Conservation (phyloP, 768 basidiomycete species). For the Chalciporus chontae region DNA sequence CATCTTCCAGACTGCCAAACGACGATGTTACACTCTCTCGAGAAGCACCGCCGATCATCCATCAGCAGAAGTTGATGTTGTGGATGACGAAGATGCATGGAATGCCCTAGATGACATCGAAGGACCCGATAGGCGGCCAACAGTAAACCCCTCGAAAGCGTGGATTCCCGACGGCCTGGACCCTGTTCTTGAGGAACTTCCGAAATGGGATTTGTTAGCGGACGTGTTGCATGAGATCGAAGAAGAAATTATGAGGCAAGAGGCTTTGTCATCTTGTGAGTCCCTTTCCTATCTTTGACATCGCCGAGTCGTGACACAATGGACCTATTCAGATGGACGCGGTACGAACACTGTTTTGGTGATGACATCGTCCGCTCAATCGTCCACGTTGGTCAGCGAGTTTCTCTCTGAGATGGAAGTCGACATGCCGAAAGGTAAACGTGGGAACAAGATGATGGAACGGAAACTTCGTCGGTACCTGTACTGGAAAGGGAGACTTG, state of each 20-base stretch:
- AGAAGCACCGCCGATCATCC: slow-evolving; percentile 23
- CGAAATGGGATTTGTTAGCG: slow-evolving; percentile 86
- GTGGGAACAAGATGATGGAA: slow-evolving; percentile 79
- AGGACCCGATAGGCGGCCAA: slow-evolving; percentile 6
- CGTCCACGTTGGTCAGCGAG: slow-evolving; percentile 70
- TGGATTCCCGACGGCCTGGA: slow-evolving; percentile 81
- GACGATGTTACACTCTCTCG: slow-evolving; percentile 68
- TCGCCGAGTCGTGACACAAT: not conserved
- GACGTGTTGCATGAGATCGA: slow-evolving; percentile 92
- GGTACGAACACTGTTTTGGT: slow-evolving; percentile 79
- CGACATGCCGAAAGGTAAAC: slow-evolving; percentile 52
- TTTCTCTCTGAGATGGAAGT: slow-evolving; percentile 68
- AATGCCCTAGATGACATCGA: slow-evolving; percentile 59
- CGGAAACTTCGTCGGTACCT: slow-evolving; percentile 68
- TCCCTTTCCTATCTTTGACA: not conserved
- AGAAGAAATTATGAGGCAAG: slow-evolving; percentile 69
- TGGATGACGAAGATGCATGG: slow-evolving; percentile 74
- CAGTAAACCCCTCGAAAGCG: slow-evolving; percentile 13
- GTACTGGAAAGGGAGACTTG: slow-evolving; percentile 68
- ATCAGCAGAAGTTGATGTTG: slow-evolving; percentile 37
- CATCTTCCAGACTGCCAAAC: slow-evolving; percentile 77
- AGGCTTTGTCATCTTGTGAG: slow-evolving; percentile 34
- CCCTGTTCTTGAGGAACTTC: slow-evolving; percentile 88
- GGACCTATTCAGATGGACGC: slow-evolving; percentile 29
- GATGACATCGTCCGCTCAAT: slow-evolving; percentile 81